Percentiles rank a stretch among this genome's conserved stretches.
Evolutionary conservation across 345 rosid genomes (phyloP).

Genomic region (Citropsis articulata): DNA sequence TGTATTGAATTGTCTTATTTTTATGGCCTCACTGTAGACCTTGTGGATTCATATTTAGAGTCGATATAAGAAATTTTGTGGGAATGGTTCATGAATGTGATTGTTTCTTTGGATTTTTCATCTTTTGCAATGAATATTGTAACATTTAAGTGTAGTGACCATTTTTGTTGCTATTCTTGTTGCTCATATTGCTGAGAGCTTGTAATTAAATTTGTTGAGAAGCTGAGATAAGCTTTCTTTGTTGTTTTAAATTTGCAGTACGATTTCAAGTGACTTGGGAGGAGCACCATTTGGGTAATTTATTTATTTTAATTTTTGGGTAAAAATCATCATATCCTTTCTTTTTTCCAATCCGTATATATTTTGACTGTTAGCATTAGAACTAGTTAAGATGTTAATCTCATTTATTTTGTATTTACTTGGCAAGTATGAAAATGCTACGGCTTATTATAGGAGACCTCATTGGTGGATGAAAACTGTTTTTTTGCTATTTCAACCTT

Average conservation of each 20-base stretch:
- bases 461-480: background rate
- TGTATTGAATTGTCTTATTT: background rate
- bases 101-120: background rate
- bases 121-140: background rate
- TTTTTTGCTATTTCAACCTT: background rate
- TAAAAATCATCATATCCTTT: background rate
- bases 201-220: background rate
- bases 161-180: constrained; percentile 3
- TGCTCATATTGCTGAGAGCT: constrained; percentile 6
- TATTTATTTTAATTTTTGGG: background rate
- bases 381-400: background rate
- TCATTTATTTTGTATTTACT: background rate
- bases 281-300: constrained; percentile 88
- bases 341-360: background rate
- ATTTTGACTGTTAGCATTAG: background rate
- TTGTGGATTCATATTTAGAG: background rate
- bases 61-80: background rate
- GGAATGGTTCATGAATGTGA: background rate
- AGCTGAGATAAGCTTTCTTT: constrained; percentile 3
- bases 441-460: background rate
- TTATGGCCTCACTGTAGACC: too few species aligned
- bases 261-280: constrained; percentile 59
- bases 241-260: constrained; percentile 49
- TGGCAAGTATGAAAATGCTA: background rate
- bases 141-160: background rate